Conservation (phyloP, 2,329 filamentous ascomycete species). For the Elsinoe batatas region DNA sequence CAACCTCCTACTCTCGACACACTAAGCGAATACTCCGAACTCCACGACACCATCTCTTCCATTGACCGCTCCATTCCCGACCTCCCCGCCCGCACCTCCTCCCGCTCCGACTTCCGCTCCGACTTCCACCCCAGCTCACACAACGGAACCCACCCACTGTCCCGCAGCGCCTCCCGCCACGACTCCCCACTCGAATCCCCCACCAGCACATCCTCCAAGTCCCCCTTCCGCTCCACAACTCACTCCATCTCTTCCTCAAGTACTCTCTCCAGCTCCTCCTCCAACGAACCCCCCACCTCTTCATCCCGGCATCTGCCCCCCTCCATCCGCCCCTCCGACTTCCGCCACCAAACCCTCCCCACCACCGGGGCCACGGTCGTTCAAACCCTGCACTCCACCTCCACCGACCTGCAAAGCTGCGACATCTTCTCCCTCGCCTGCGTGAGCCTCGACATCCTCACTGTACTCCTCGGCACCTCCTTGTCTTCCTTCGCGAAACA, state of each 20-base stretch:
- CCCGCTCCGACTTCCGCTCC: neutral
- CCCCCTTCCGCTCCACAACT: neutral
- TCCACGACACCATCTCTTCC: neutral
- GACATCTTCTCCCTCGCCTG: conserved; percentile 67
- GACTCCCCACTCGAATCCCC: conserved; percentile 4
- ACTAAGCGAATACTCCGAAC: conserved; percentile 1
- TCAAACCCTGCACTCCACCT: neutral
- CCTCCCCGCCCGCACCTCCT: neutral
- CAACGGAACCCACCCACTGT: neutral
- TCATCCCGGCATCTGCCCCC: neutral
- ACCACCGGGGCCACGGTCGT: neutral
- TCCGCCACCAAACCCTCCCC: conserved; percentile 8
- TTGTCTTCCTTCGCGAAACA: conserved; percentile 54
- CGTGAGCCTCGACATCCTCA: conserved; percentile 61
- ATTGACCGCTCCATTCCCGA: conserved; percentile 1
- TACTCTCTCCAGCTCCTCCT: neutral
- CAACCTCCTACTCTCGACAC: neutral
- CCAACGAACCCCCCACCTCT: neutral
- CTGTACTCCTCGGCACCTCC: conserved; percentile 58
- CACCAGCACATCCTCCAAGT: neutral
- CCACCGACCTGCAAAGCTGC: conserved; percentile 32
- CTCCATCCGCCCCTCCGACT: neutral
- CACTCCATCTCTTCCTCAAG: neutral
- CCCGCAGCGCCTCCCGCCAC: neutral
- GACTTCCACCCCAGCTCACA: neutral